These are phyloP conservation scores for Citrus hindsii DNA, from an alignment of 345 rosid genomes.

Conservation along the genomic window DNA sequence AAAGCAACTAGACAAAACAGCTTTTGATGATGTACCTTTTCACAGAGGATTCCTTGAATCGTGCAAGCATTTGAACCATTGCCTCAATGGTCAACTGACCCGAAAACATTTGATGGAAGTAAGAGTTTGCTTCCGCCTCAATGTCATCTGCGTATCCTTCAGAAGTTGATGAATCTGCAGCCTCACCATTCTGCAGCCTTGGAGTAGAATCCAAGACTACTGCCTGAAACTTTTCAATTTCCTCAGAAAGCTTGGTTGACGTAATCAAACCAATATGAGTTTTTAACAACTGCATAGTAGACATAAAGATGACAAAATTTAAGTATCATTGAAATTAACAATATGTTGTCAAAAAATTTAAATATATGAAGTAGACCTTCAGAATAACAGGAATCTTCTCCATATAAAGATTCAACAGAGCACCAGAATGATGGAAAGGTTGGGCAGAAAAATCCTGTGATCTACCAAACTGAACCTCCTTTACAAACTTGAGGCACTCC, in stretches of 20 bases:
- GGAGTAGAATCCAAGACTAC: conserved; percentile 50
- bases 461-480: conserved; percentile 64
- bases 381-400: conserved; percentile 56
- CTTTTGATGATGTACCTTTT: conserved; percentile 43
- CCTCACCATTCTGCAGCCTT: conserved; percentile 68
- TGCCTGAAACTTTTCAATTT: conserved; percentile 61
- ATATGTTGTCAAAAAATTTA: neutral
- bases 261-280: conserved; percentile 41
- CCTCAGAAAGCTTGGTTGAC: conserved; percentile 61
- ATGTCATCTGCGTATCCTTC: conserved; percentile 75
- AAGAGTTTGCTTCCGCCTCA: conserved; percentile 92
- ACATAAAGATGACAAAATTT: neutral
- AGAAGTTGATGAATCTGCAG: conserved; percentile 59
- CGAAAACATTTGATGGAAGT: conserved; percentile 94
- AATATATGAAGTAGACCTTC: conserved; percentile 45
- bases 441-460: conserved; percentile 58
- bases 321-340: neutral
- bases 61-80: conserved; percentile 95
- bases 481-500: conserved; percentile 87
- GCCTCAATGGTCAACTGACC: conserved; percentile 77
- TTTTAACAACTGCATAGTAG: conserved; percentile 54
- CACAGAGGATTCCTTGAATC: conserved; percentile 77
- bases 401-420: conserved; percentile 51
- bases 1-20: neutral
- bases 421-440: conserved; percentile 54